Evolutionary conservation across 2,329 filamentous ascomycete genomes (phyloP).

Genomic region (Metarhizium humberi): DNA sequence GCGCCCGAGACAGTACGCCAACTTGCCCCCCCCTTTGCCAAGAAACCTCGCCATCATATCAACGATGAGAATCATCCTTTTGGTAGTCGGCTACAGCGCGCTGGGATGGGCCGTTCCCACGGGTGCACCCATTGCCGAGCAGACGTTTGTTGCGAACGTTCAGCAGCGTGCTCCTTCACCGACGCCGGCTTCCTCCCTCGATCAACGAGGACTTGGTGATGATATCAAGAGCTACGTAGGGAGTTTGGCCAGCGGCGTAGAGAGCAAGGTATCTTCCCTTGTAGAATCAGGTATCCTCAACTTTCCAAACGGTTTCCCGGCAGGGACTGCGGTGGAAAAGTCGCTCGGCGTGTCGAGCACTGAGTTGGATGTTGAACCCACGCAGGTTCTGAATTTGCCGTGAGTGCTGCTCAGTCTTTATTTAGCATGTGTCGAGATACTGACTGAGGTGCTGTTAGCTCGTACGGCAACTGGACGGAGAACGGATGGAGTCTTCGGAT

Average conservation of each 20-base stretch:
- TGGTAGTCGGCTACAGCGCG: conserved; percentile 1
- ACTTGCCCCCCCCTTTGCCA: not conserved
- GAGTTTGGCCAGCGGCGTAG: conserved; percentile 40
- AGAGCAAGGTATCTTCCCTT: conserved; percentile 48
- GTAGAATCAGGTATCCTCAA: conserved; percentile 56
- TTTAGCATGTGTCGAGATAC: not conserved
- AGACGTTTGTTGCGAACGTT: not conserved
- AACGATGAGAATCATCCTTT: conserved; percentile 1
- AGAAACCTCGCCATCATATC: not conserved
- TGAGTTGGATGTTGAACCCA: conserved; percentile 54
- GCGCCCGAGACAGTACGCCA: too few species aligned
- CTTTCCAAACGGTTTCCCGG: conserved; percentile 59
- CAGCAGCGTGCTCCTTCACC: conserved; percentile 14
- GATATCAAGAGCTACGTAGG: conserved; percentile 41
- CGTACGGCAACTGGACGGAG: conserved; percentile 71
- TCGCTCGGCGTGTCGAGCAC: conserved; percentile 49
- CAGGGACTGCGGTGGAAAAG: conserved; percentile 49
- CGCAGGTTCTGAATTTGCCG: conserved; percentile 62
- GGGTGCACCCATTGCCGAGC: not conserved
- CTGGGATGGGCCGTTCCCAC: not conserved
- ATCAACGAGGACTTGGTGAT: conserved; percentile 24
- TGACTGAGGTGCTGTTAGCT: conserved; percentile 19
- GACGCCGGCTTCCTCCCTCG: conserved; percentile 13
- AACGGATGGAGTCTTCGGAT: conserved; percentile 67
- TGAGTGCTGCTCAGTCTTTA: conserved; percentile 18